Percentiles rank a stretch among this genome's conserved stretches.
These are phyloP conservation scores for Calonectria honghensis DNA, from an alignment of 2,329 filamentous ascomycete species.

Conservation along the genomic window DNA sequence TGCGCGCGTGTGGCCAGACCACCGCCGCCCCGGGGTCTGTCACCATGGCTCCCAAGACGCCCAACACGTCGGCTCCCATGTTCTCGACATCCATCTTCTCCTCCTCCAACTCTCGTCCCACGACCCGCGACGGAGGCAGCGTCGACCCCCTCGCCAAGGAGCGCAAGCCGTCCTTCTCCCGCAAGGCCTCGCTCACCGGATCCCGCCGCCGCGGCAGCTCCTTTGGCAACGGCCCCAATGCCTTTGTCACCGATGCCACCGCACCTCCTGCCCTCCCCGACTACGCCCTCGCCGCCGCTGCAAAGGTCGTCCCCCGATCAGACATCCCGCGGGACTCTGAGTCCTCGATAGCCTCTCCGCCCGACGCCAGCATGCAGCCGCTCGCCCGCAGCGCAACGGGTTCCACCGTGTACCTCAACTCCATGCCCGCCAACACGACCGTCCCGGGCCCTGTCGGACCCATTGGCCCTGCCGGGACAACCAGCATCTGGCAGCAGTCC, in stretches of 20 bases:
- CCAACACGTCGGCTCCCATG: slow-evolving; percentile 57
- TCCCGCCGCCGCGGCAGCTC: slow-evolving; percentile 65
- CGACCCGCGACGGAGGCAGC: slow-evolving; percentile 62
- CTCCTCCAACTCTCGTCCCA: slow-evolving; percentile 59
- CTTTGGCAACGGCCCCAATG: slow-evolving; percentile 61
- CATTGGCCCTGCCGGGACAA: slow-evolving; percentile 47
- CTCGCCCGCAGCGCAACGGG: slow-evolving; percentile 64
- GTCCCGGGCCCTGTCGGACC: slow-evolving; percentile 40
- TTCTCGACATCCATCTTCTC: slow-evolving; percentile 62
- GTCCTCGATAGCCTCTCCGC: slow-evolving; percentile 47
- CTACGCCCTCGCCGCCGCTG: slow-evolving; percentile 70
- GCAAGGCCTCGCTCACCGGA: slow-evolving; percentile 72
- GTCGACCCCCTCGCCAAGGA: slow-evolving; percentile 62
- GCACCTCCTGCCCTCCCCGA: slow-evolving; percentile 73
- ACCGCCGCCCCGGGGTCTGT: not conserved
- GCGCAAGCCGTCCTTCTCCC: slow-evolving; percentile 72
- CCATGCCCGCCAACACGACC: slow-evolving; percentile 39
- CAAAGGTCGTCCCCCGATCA: slow-evolving; percentile 62
- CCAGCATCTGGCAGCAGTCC: slow-evolving; percentile 61
- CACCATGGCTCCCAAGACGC: slow-evolving; percentile 52
- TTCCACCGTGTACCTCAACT: slow-evolving; percentile 56
- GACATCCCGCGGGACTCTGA: slow-evolving; percentile 45
- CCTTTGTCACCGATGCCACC: slow-evolving; percentile 66
- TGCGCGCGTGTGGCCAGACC: slow-evolving; percentile 30
- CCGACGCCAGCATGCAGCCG: slow-evolving; percentile 66